Percentiles rank a stretch among this genome's conserved stretches.
phyloP scores from a whole-genome alignment of 805 yeast genomes.

The Candida parachauliodes region DNA sequence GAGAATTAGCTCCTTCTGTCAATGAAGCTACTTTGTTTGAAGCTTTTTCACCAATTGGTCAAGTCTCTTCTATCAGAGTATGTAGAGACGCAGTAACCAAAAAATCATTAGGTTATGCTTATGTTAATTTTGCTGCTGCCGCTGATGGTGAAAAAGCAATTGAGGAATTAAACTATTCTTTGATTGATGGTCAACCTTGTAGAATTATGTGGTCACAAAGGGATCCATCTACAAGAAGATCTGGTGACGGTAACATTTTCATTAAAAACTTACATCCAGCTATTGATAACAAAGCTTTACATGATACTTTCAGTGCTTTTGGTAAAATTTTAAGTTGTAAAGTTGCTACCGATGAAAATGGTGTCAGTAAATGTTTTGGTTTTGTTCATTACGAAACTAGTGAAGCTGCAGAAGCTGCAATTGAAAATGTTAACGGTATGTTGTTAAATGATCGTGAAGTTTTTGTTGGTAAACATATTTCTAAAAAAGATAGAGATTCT shows the following conservation, averaged over 20 bases:
- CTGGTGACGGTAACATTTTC: slow-evolving; percentile 94
- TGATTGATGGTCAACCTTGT: slow-evolving; percentile 93
- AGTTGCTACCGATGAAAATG: slow-evolving; percentile 91
- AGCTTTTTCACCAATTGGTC: slow-evolving; percentile 90
- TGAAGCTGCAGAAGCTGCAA: slow-evolving; percentile 91
- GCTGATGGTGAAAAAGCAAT: slow-evolving; percentile 92
- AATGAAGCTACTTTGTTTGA: slow-evolving; percentile 94
- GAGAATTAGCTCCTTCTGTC: slow-evolving; percentile 90
- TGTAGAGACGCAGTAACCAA: slow-evolving; percentile 98
- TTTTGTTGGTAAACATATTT: slow-evolving; percentile 89
- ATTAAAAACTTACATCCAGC: slow-evolving; percentile 98
- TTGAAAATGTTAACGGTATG: slow-evolving; percentile 98
- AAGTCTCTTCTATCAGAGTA: slow-evolving; percentile 94
- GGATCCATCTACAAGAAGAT: slow-evolving; percentile 92
- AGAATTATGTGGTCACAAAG: slow-evolving; percentile 99
- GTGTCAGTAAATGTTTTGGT: slow-evolving; percentile 93
- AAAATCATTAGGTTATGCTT: slow-evolving; percentile 96
- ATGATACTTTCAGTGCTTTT: slow-evolving; percentile 95
- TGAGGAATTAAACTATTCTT: slow-evolving; percentile 91
- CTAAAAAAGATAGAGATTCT: slow-evolving; percentile 91
- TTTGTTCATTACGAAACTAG: slow-evolving; percentile 94
- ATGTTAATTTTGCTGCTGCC: slow-evolving; percentile 88
- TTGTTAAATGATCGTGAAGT: slow-evolving; percentile 93
- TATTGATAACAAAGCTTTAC: slow-evolving; percentile 97
- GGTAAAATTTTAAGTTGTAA: slow-evolving; percentile 95